Evolutionary conservation across 1,139 yeast genomes (phyloP).

Genomic region (Candida anutae): DNA sequence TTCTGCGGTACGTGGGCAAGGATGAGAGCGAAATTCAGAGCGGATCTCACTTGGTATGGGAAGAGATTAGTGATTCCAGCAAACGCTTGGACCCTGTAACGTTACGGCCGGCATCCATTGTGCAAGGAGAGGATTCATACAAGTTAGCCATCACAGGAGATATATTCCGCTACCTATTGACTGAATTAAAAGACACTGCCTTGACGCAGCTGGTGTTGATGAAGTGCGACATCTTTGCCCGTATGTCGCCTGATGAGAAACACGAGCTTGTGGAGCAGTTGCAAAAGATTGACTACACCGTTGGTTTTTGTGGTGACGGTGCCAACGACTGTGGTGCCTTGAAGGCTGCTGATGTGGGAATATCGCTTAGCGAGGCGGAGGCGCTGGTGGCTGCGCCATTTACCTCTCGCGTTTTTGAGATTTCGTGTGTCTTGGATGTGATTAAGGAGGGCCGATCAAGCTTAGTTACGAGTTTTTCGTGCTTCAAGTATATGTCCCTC

Average conservation of each 20-base stretch:
- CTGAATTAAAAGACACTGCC: conserved; percentile 36
- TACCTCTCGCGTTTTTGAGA: conserved; percentile 83
- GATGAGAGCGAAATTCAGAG: conserved; percentile 11
- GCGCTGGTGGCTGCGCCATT: conserved; percentile 99
- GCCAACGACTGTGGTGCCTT: conserved; percentile 97
- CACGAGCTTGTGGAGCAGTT: conserved; percentile 88
- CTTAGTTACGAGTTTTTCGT: conserved; percentile 87
- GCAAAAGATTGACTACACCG: conserved; percentile 80
- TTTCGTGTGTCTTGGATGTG: conserved; percentile 85
- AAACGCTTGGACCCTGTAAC: conserved; percentile 54
- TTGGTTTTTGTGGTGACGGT: conserved; percentile 97
- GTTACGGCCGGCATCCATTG: conserved; percentile 40
- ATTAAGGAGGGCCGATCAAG: conserved; percentile 93
- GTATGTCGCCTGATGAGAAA: conserved; percentile 99
- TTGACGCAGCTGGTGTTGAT: conserved; percentile 54
- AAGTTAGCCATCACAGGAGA: conserved; percentile 89
- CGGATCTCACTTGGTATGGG: conserved; percentile 41
- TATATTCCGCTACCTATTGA: conserved; percentile 68
- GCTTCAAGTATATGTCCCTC: conserved; percentile 96
- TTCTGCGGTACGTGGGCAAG: conserved; percentile 56
- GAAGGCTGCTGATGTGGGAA: conserved; percentile 95
- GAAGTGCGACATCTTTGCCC: conserved; percentile 74
- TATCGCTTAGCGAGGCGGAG: conserved; percentile 93
- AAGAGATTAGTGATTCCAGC: conserved; percentile 51
- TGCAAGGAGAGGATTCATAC: conserved; percentile 30